These are phyloP conservation scores for Alternaria burnsii DNA, from an alignment of 2,329 filamentous ascomycete genomes.

Conservation along the genomic window DNA sequence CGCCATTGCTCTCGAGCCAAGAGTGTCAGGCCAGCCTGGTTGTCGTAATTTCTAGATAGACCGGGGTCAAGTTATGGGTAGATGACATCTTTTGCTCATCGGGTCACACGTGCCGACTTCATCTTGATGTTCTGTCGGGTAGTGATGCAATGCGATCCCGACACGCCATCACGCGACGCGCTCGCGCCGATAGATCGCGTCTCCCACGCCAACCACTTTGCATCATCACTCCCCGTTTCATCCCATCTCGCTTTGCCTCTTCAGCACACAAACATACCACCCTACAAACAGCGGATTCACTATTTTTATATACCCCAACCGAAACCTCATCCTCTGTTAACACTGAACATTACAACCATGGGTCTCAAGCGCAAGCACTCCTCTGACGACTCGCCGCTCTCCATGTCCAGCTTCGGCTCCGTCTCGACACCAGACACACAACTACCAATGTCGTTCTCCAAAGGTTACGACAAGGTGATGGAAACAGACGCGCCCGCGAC, in stretches of 20 bases:
- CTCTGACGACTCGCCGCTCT: constrained; percentile 55
- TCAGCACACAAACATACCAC: constrained; percentile 4
- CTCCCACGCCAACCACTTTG: constrained; percentile 36
- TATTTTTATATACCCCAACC: neutral
- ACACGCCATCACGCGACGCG: constrained; percentile 17
- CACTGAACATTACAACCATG: constrained; percentile 50
- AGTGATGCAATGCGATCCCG: constrained; percentile 5
- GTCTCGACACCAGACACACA: constrained; percentile 43
- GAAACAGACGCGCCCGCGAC: constrained; percentile 31
- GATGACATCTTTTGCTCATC: neutral
- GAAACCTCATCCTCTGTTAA: neutral
- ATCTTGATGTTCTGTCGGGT: neutral
- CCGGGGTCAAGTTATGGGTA: neutral
- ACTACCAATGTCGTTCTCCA: constrained; percentile 35
- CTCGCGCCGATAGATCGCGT: constrained; percentile 17
- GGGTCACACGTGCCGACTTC: neutral
- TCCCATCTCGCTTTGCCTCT: constrained; percentile 10
- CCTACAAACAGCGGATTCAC: neutral
- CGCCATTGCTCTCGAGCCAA: neutral
- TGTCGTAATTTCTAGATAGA: too few relatives aligned
- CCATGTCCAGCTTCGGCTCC: constrained; percentile 50
- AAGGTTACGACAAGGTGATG: constrained; percentile 32
- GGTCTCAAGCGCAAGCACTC: constrained; percentile 68
- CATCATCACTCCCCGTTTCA: constrained; percentile 26
- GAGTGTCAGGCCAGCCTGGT: neutral